Evolutionary conservation across 257 asterid species (phyloP).

Genomic region (Voacanga thouarsii): DNA sequence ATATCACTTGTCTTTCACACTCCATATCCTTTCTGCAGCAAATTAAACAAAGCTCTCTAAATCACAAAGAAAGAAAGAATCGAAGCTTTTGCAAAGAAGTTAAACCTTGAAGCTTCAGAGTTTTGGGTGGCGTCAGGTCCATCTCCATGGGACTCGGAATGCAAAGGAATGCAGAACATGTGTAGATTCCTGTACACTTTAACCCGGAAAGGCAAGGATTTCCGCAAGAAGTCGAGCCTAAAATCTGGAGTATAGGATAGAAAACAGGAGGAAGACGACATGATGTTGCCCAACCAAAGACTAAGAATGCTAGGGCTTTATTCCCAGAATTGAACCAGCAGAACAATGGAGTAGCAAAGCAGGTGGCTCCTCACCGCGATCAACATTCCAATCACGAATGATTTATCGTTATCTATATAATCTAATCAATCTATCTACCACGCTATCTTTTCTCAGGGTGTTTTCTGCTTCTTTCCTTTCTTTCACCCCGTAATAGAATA

Average conservation of each 20-base stretch:
- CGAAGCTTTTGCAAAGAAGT: background rate
- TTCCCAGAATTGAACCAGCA: background rate
- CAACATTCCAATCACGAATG: background rate
- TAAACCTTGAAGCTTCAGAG: conserved; percentile 21
- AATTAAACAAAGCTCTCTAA: background rate
- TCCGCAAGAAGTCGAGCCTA: conserved; percentile 18
- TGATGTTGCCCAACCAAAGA: conserved; percentile 13
- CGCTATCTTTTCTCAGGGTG: background rate
- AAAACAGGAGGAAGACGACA: conserved; percentile 18
- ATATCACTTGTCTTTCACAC: conserved; percentile 36
- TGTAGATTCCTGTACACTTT: conserved; percentile 30
- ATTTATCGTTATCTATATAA: background rate
- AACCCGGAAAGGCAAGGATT: conserved; percentile 19
- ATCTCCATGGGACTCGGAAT: conserved; percentile 36
- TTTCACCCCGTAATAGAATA: too few species aligned
- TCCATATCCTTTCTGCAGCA: conserved; percentile 43
- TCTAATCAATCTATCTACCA: background rate
- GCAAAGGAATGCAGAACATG: conserved; percentile 34
- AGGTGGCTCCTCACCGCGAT: background rate
- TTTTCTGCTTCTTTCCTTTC: too few species aligned
- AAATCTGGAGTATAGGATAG: conserved; percentile 36
- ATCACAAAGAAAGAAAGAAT: background rate
- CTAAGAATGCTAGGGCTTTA: background rate
- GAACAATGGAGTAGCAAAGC: background rate
- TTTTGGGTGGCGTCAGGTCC: conserved; percentile 11